phyloP scores from a whole-genome alignment of 2,329 filamentous ascomycete genomes.

The Fusarium temperatum region DNA sequence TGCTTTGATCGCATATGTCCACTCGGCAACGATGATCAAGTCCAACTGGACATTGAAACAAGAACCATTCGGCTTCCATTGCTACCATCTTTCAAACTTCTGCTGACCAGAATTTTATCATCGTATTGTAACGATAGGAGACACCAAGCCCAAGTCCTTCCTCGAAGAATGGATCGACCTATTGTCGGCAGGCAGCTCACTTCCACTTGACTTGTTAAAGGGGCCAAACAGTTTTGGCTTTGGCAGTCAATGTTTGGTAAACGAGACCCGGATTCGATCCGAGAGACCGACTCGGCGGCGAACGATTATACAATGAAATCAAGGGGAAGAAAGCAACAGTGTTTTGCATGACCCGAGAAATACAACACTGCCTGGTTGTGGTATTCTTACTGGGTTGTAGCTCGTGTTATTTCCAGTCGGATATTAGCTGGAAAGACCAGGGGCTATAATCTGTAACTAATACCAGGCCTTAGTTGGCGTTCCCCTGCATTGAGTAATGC shows the following conservation, averaged over 20 bases:
- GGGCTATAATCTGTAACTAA: no score
- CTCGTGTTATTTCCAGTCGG: not conserved
- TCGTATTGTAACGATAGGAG: no score
- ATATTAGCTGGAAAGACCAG: not conserved
- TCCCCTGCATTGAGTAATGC: not conserved
- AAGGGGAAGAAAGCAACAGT: not conserved
- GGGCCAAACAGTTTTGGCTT: not conserved
- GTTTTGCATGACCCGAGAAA: not conserved
- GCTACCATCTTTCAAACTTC: not conserved
- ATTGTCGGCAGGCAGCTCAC: not conserved
- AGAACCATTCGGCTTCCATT: not conserved
- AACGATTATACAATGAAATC: constrained; percentile 5
- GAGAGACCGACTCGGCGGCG: not conserved
- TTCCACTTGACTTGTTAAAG: not conserved
- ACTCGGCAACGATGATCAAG: not conserved
- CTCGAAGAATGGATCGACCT: not conserved
- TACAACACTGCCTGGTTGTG: not conserved
- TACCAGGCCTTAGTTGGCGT: not conserved
- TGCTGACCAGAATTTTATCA: not conserved
- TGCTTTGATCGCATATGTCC: not conserved
- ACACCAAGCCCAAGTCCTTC: not conserved
- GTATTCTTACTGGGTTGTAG: not conserved
- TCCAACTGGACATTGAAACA: not conserved
- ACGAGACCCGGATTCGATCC: not conserved
- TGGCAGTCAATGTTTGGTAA: not conserved